These are phyloP conservation scores for Boletales sp. DNA, from an alignment of 768 basidiomycete genomes.

Conservation along the genomic window DNA sequence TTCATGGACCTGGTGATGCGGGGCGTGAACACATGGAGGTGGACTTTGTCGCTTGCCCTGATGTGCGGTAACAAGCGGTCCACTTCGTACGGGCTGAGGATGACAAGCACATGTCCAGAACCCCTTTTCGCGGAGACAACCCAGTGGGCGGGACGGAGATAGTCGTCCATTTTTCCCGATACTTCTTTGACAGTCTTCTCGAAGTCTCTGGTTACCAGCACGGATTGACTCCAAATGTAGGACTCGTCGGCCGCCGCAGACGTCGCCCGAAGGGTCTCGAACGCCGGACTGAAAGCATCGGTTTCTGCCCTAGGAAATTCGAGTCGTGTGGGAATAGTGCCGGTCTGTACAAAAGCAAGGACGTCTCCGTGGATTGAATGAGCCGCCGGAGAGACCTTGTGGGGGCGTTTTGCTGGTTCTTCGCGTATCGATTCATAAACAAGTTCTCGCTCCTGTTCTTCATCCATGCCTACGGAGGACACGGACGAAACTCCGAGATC, in stretches of 20 bases:
- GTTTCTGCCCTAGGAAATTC: too few species aligned
- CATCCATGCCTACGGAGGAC: conserved; percentile 27
- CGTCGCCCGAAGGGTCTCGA: neutral
- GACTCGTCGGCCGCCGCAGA: neutral
- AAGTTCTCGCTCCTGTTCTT: conserved; percentile 37
- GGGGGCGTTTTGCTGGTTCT: conserved; percentile 14
- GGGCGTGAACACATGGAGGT: conserved; percentile 42
- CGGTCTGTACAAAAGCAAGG: neutral
- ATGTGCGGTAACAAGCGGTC: conserved; percentile 36
- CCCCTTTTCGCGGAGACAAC: neutral
- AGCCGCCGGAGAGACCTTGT: neutral
- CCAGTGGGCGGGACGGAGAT: neutral
- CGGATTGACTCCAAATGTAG: neutral
- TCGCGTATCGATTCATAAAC: conserved; percentile 25
- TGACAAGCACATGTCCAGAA: conserved; percentile 21
- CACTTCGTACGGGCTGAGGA: conserved; percentile 41
- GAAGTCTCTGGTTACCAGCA: neutral
- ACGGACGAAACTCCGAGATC: conserved; percentile 24
- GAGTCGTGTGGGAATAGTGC: neutral
- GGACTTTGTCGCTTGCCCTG: conserved; percentile 27
- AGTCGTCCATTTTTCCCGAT: neutral
- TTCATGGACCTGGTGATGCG: conserved; percentile 24
- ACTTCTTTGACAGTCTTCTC: neutral
- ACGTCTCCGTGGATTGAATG: too few species aligned
- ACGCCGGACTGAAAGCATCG: neutral